Evolutionary conservation across 192 early-diverging fungal genomes (phyloP), one percentile per base, ranked within the genome.

Genomic region (Thamnidium elegans): DNA sequence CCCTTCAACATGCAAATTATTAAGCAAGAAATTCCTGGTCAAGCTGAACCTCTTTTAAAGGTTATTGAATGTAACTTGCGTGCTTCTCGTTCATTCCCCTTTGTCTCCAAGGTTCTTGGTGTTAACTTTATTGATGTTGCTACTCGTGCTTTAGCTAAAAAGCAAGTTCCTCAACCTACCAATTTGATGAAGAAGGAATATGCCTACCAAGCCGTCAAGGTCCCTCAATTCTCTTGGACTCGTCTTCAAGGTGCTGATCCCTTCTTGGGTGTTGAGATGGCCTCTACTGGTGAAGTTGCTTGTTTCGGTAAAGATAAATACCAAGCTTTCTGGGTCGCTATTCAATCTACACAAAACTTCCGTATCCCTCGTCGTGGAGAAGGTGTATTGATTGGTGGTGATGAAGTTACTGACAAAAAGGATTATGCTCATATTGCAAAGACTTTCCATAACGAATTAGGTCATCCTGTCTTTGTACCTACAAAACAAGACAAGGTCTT

Each of bases 1-100:
- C 95, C 96, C 2, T 99, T 90, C 91, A 99, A 99, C 79, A 99
- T 99, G 91, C 96, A 99, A 78, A 81, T 99, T 61, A 97, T 99
- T 70, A 80, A 81, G 68, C 79, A 81, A 66, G 73, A 76, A 32
- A 52, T 67, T 61, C 32, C 63, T 47, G 63, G 56, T 15, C 56
- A 66, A 56, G 67, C 74, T n/a, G 67, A 71, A 0, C 74, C 81
- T 0, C 67, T 76, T 52, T 81, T 99, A 52, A 96, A 96, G 83
- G 96, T 97, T 36, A 99, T 99, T 58, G 96, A 97, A 81, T 99
- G 96, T 82, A 99, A 99, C 75, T 75, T 99, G 54, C 92, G 96
- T 55, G 95, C 96, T 0, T 95, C 96, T 32, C 92, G 95, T 9
- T 99, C 96, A 1, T 94, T 99, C 88, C 96, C 95, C 50, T 99